A percentile compares a stretch with the other conserved stretches of the same genome.
Evolutionary conservation across 129 eudicot species (phyloP).

Genomic region (Saussurea involucrata): DNA sequence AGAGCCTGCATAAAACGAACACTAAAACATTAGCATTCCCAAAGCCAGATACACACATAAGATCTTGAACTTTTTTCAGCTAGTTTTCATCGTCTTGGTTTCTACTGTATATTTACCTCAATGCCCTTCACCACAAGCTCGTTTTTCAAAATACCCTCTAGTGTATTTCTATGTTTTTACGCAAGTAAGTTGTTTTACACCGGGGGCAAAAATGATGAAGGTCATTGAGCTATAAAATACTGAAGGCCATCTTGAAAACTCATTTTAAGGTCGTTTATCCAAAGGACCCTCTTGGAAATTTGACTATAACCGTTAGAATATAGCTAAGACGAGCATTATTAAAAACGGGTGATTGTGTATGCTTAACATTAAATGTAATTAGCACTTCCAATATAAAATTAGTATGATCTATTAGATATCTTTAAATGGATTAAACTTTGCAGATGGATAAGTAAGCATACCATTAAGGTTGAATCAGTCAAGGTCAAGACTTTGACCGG

Average conservation of each 20-base stretch:
- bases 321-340: not conserved
- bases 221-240: not conserved
- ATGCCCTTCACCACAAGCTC: not conserved
- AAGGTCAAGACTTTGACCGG: slow-evolving; percentile 8
- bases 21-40: not conserved
- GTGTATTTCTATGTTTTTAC: not conserved
- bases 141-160: not conserved
- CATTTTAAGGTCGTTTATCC: not conserved
- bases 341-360: not conserved
- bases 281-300: not conserved
- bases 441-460: not conserved
- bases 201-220: not conserved
- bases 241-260: not conserved
- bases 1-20: slow-evolving; percentile 18
- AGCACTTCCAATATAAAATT: not conserved
- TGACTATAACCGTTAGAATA: not conserved
- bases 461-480: slow-evolving; percentile 1
- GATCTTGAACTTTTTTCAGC: not conserved
- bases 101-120: not conserved
- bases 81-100: not conserved
- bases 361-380: not conserved
- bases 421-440: not conserved
- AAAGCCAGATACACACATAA: not conserved
- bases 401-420: not conserved
- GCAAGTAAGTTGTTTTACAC: not conserved